These are phyloP conservation scores for Pseudogymnoascus sp. DNA, from an alignment of 2,329 filamentous ascomycete species.

Conservation along the genomic window DNA sequence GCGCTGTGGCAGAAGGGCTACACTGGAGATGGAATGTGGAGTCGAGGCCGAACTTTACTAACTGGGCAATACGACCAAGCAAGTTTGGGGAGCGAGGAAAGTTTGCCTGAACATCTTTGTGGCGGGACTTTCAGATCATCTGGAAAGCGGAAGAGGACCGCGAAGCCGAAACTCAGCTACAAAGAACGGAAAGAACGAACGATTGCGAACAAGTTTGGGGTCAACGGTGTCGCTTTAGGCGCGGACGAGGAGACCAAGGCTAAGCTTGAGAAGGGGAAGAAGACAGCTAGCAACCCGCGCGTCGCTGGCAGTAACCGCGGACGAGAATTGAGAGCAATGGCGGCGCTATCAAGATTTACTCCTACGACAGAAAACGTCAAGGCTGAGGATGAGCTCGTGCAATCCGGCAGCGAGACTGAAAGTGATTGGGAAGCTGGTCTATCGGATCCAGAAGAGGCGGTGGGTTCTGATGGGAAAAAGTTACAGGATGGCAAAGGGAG, in stretches of 20 bases:
- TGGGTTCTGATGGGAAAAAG: slow-evolving; percentile 59
- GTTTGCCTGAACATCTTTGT: slow-evolving; percentile 66
- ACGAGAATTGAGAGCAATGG: slow-evolving; percentile 54
- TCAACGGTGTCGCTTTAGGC: slow-evolving; percentile 30
- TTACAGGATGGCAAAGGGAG: slow-evolving; percentile 61
- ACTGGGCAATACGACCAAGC: slow-evolving; percentile 55
- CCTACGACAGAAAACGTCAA: slow-evolving; percentile 32
- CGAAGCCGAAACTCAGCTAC: slow-evolving; percentile 38
- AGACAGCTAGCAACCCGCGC: slow-evolving; percentile 47
- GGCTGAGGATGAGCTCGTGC: slow-evolving; percentile 32
- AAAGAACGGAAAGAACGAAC: slow-evolving; percentile 43
- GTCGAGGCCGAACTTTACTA: slow-evolving; percentile 57
- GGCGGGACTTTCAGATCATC: slow-evolving; percentile 69
- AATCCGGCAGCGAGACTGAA: slow-evolving; percentile 40
- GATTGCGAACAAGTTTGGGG: slow-evolving; percentile 55
- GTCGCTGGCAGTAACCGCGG: slow-evolving; percentile 56
- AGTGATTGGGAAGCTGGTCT: slow-evolving; percentile 36
- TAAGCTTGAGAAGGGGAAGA: slow-evolving; percentile 42
- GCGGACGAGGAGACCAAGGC: slow-evolving; percentile 53
- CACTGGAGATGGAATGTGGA: slow-evolving; percentile 79
- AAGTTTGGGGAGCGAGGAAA: slow-evolving; percentile 46
- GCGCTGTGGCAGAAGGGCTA: slow-evolving; percentile 64
- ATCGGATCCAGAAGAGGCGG: slow-evolving; percentile 43
- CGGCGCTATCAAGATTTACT: slow-evolving; percentile 54
- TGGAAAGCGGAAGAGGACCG: slow-evolving; percentile 44